These are phyloP conservation scores for Apophysomyces ossiformis DNA, from an alignment of 371 early-diverging fungal genomes.

Conservation along the genomic window DNA sequence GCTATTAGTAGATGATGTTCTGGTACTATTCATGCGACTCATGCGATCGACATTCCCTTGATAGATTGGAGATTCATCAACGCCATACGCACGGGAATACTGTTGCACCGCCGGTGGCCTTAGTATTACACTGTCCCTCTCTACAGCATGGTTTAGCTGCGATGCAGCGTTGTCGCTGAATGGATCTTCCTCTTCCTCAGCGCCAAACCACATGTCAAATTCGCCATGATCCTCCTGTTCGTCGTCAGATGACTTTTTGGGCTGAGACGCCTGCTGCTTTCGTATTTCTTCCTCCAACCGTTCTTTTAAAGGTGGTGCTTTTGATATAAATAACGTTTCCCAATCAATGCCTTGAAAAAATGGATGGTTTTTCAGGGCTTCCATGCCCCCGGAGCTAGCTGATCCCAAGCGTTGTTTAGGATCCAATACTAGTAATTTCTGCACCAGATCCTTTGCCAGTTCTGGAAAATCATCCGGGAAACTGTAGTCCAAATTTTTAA, in stretches of 20 bases:
- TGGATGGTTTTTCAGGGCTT: constrained; percentile 81
- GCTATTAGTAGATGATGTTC: constrained; percentile 13
- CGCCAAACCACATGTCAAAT: constrained; percentile 39
- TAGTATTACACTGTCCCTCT: constrained; percentile 1
- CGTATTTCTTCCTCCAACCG: constrained; percentile 43
- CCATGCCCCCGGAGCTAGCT: constrained; percentile 62
- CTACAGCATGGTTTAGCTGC: not conserved
- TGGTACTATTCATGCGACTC: constrained; percentile 2
- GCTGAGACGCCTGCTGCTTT: constrained; percentile 23
- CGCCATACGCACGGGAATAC: not conserved
- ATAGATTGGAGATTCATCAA: not conserved
- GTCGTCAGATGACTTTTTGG: constrained; percentile 7
- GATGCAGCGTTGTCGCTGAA: constrained; percentile 15
- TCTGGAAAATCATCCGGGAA: constrained; percentile 78
- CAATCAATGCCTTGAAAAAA: constrained; percentile 93
- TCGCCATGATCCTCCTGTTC: constrained; percentile 20
- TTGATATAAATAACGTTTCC: constrained; percentile 58
- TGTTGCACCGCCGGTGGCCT: not conserved
- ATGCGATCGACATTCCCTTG: not conserved
- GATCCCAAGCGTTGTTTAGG: constrained; percentile 77
- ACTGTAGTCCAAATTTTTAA: constrained; percentile 82
- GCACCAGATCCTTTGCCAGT: constrained; percentile 73
- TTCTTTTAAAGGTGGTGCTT: constrained; percentile 41
- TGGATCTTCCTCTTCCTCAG: constrained; percentile 15
- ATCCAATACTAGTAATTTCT: constrained; percentile 74